Evolutionary conservation across 2,329 filamentous ascomycete genomes (phyloP).

Genomic region (Aspergillus jensenii): DNA sequence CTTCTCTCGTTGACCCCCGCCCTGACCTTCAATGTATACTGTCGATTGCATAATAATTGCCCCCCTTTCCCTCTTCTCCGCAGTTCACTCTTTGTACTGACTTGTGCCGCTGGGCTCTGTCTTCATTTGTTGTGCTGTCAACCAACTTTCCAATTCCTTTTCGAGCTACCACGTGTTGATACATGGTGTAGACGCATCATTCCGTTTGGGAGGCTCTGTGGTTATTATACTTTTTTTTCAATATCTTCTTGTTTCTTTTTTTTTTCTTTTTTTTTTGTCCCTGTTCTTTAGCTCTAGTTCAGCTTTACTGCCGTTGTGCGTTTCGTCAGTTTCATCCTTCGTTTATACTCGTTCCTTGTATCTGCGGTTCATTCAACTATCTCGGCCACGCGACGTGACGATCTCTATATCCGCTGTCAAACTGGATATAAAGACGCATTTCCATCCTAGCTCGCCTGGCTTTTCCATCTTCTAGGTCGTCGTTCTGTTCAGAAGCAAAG

Average conservation of each 20-base stretch:
- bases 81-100: conserved; percentile 13
- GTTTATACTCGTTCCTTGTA: conserved; percentile 6
- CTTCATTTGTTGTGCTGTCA: conserved; percentile 16
- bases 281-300: conserved; percentile 1
- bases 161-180: conserved; percentile 25
- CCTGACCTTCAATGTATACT: conserved; percentile 26
- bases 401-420: conserved; percentile 14
- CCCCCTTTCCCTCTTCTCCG: conserved; percentile 12
- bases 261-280: conserved; percentile 7
- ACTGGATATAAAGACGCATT: conserved; percentile 7
- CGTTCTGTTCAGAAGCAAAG: conserved; percentile 7
- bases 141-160: conserved; percentile 17
- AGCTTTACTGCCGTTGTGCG: conserved; percentile 8
- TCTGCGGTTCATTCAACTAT: conserved; percentile 2
- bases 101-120: conserved; percentile 7
- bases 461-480: conserved; percentile 5
- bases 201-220: conserved; percentile 33
- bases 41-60: conserved; percentile 18
- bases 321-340: conserved; percentile 6
- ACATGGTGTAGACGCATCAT: conserved; percentile 28
- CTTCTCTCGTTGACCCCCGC: conserved; percentile 11
- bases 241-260: conserved; percentile 12
- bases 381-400: conserved; percentile 19
- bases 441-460: conserved; percentile 3
- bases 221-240: conserved; percentile 21